Base-by-base conservation (phyloP, 2,329 filamentous ascomycete genomes). In the Alternaria consortialis region DNA sequence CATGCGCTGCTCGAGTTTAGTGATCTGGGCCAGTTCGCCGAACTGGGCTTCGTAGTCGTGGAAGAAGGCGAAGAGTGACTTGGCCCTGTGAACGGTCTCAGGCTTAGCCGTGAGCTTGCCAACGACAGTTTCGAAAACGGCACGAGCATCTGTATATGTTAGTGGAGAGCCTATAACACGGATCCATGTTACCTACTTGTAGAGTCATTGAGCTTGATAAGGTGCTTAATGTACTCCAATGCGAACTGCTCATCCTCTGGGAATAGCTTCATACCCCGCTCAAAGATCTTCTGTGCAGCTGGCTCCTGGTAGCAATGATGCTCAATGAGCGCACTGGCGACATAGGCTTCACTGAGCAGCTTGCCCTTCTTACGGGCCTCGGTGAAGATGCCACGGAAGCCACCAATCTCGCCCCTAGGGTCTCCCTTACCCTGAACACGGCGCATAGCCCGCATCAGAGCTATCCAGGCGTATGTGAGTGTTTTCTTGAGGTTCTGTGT, bases 31-130 rank as follows among this genome's bases (percentile, higher is more conserved):
- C 5, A 98, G 85, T 76, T 99, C 95, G 57, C 96, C 95, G 73
- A 94, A 99, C 66, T 93, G 90, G 11, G 93, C 94, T 81, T 99
- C 95, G 76, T 97, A 97, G 70, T 94, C 91, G 80, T 99, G 94
- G 77, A 99, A 94, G 80, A 94, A 98, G 2, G 89, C 84, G 72
- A 97, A 97, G 0, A 99, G 86, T 1, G 91, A 87, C 77, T 95
- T 96, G 8, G 94, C 88, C 74, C 93, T 95, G 56, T 85, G 80
- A 1, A 90, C 81, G 11, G 88, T 87, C 68, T 93, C 91, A 0
- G 91, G 88, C 68, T 94, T 95, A 25, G 90, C 86, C 7, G 91
- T 87, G 43, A 98, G 86, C 63, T 90, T 90, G 74, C 91, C 92
- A 62, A 97, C 92, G 15, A 94, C 93, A 15, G 94, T 97, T 77